These are phyloP conservation scores for Glonium stellatum DNA, from an alignment of 495 filamentous ascomycete species.

Conservation along the genomic window DNA sequence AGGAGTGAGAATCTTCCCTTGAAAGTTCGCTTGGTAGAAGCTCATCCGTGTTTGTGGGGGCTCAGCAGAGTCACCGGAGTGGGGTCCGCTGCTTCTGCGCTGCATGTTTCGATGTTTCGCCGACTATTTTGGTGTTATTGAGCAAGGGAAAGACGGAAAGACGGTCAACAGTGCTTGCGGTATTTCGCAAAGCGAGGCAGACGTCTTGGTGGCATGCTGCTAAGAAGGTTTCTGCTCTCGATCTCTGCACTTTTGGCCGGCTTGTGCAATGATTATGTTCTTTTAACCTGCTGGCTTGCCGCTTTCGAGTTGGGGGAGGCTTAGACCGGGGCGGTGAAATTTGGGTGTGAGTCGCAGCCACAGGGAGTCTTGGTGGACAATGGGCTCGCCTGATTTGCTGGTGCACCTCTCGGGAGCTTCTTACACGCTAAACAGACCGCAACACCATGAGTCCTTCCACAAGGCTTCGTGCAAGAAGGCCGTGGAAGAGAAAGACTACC, in stretches of 20 bases:
- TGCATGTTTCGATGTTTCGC: neutral
- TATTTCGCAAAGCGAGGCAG: neutral
- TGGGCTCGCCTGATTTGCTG: no score
- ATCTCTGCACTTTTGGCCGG: neutral
- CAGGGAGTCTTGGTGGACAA: no score
- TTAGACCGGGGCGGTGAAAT: neutral
- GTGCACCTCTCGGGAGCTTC: no score
- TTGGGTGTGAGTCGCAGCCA: no score
- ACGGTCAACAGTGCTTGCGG: neutral
- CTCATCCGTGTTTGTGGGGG: neutral
- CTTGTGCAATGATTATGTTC: neutral
- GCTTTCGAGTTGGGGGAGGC: neutral
- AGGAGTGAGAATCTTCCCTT: neutral
- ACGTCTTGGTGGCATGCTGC: neutral
- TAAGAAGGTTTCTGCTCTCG: neutral
- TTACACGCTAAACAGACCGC: neutral
- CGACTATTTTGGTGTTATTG: neutral
- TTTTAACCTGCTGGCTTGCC: neutral
- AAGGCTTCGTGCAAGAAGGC: neutral
- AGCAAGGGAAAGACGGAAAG: conserved; percentile 1
- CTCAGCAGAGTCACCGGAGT: neutral
- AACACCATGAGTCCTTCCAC: neutral
- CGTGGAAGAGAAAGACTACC: neutral
- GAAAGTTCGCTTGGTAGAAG: neutral
- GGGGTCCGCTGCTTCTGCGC: neutral